These are phyloP conservation scores for Trichoderma polysporum DNA, from an alignment of 2,329 filamentous ascomycete species.

Conservation along the genomic window DNA sequence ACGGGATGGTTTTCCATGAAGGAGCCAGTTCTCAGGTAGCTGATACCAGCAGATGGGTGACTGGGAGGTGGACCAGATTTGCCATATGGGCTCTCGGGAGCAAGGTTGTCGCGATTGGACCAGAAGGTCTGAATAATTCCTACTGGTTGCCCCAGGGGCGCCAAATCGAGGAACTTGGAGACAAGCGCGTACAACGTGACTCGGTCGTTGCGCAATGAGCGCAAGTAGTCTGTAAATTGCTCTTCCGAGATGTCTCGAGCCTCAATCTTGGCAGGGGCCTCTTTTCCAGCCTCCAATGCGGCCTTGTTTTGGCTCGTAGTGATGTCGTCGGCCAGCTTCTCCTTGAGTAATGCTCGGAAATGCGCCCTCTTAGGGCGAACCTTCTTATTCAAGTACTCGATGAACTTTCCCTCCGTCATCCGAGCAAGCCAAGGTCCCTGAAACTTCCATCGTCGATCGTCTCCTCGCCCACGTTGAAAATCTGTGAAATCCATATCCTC, in stretches of 20 bases:
- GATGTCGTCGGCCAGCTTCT: conserved; percentile 47
- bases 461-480: conserved; percentile 36
- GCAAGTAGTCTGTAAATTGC: conserved; percentile 53
- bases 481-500: conserved; percentile 55
- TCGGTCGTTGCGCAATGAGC: conserved; percentile 52
- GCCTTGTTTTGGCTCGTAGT: conserved; percentile 38
- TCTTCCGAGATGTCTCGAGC: conserved; percentile 47
- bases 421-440: conserved; percentile 65
- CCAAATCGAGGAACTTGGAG: conserved; percentile 62
- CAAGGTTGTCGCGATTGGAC: conserved; percentile 28
- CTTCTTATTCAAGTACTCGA: conserved; percentile 52
- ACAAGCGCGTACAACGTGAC: conserved; percentile 53
- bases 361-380: conserved; percentile 54
- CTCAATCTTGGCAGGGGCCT: conserved; percentile 31
- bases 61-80: conserved; percentile 57
- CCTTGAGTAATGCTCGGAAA: conserved; percentile 55
- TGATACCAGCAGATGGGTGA: conserved; percentile 62
- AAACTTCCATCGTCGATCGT: conserved; percentile 64
- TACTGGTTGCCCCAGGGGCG: conserved; percentile 45
- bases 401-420: conserved; percentile 60
- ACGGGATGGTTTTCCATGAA: conserved; percentile 60
- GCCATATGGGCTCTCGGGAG: conserved; percentile 46
- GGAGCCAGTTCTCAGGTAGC: conserved; percentile 57
- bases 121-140: conserved; percentile 31
- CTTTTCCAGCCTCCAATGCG: conserved; percentile 42